Percentiles rank a stretch among this genome's conserved stretches.
Evolutionary conservation across 83 land plant genomes (phyloP).

Genomic region (Diphasiastrum complanatum): DNA sequence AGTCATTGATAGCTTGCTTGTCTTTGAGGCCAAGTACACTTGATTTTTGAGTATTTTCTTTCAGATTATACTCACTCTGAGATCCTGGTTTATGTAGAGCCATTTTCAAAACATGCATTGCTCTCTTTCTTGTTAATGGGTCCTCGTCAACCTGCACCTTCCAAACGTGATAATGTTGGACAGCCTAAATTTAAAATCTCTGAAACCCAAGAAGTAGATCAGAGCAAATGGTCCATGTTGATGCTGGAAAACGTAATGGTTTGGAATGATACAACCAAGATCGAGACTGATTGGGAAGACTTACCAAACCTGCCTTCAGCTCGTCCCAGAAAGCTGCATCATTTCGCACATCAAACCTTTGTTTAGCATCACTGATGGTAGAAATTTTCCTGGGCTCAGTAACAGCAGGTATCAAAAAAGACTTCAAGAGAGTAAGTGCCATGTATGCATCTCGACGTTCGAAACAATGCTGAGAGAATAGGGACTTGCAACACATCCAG

Average conservation of each 20-base stretch:
- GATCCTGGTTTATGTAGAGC: slow-evolving; percentile 17
- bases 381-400: slow-evolving; percentile 50
- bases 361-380: background rate
- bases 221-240: background rate
- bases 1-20: background rate
- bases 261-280: background rate
- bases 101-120: slow-evolving; percentile 58
- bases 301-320: slow-evolving; percentile 30
- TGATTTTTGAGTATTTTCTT: background rate
- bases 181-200: too few relatives aligned
- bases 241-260: background rate
- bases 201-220: background rate
- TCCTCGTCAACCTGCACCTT: slow-evolving; percentile 84
- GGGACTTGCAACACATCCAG: slow-evolving; percentile 55
- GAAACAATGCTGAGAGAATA: slow-evolving; percentile 48
- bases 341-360: slow-evolving; percentile 22
- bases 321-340: slow-evolving; percentile 28
- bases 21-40: slow-evolving; percentile 1
- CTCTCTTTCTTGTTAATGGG: slow-evolving; percentile 59
- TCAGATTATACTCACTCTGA: slow-evolving; percentile 1
- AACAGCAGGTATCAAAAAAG: slow-evolving; percentile 35
- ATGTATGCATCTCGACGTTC: slow-evolving; percentile 59
- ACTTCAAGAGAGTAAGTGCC: slow-evolving; percentile 38
- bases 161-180: too few relatives aligned
- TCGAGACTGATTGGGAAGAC: background rate